Percentiles rank a stretch among this genome's conserved stretches.
phyloP scores from a whole-genome alignment of 805 yeast genomes.

The Teunomyces atbi region DNA sequence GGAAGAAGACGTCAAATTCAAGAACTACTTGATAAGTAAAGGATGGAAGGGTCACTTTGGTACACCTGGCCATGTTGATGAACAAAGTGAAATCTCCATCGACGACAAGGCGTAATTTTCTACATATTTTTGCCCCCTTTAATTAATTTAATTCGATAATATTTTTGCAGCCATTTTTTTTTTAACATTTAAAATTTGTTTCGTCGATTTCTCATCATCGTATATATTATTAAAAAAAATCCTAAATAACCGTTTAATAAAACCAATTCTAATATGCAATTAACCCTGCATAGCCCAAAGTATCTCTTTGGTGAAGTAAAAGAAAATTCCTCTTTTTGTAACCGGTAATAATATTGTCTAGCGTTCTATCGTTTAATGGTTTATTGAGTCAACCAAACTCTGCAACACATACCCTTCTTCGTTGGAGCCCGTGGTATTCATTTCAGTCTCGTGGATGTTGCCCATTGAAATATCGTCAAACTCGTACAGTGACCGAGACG shows the following conservation, averaged over 20 bases:
- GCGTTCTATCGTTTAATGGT: slow-evolving; percentile 19
- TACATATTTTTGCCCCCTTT: background rate
- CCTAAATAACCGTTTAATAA: background rate
- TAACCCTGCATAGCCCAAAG: background rate
- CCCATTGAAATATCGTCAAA: background rate
- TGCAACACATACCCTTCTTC: slow-evolving; percentile 33
- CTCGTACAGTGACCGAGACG: background rate
- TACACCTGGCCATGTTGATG: slow-evolving; percentile 15
- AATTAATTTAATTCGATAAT: background rate
- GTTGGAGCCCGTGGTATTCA: slow-evolving; percentile 1
- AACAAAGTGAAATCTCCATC: slow-evolving; percentile 1
- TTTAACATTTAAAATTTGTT: background rate
- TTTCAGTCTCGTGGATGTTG: slow-evolving; percentile 1
- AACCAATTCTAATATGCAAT: background rate
- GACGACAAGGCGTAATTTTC: background rate
- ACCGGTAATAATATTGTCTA: background rate
- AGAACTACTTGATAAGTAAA: slow-evolving; percentile 52
- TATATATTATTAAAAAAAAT: background rate
- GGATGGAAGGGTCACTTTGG: slow-evolving; percentile 61
- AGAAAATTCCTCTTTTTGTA: background rate
- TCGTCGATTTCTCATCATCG: background rate
- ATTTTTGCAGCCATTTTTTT: background rate
- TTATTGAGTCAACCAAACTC: slow-evolving; percentile 42
- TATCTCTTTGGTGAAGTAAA: background rate
- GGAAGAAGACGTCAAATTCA: slow-evolving; percentile 62